phyloP scores from a whole-genome alignment of 169 alveolate species.

The Cyclospora cayetanensis region DNA sequence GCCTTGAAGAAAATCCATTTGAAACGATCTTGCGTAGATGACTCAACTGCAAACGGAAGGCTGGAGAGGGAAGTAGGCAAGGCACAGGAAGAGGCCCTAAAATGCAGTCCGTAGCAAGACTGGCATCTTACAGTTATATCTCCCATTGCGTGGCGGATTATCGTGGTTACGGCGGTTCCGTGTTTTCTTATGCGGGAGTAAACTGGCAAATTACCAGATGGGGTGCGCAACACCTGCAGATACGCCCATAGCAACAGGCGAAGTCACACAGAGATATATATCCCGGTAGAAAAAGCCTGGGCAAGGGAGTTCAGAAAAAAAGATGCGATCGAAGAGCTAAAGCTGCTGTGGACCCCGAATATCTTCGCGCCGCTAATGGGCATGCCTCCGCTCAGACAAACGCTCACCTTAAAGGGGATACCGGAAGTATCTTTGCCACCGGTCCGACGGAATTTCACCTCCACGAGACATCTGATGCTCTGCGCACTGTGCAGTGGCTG shows the following conservation, averaged over 20 bases:
- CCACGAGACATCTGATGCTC: not conserved
- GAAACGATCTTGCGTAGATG: not conserved
- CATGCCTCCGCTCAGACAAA: no score
- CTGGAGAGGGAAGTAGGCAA: not conserved
- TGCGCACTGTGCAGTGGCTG: no score
- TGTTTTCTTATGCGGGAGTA: conserved; percentile 84
- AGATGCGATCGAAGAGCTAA: no score
- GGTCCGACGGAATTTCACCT: not conserved
- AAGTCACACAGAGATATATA: no score
- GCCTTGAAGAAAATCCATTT: not conserved
- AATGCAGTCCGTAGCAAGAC: no score
- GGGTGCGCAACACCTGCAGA: conserved; percentile 84
- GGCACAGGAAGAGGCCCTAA: not conserved
- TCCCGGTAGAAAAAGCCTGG: no score
- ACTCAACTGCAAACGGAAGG: not conserved
- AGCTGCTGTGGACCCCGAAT: no score
- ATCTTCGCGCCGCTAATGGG: no score
- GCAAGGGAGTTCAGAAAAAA: no score
- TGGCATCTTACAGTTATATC: conserved; percentile 86
- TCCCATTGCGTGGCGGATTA: conserved; percentile 84
- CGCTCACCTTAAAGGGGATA: conserved; percentile 1
- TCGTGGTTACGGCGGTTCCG: conserved; percentile 86
- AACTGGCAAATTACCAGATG: conserved; percentile 89
- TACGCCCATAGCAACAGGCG: no score
- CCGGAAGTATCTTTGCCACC: not conserved